These are phyloP conservation scores for Herpotrichia juniperi DNA, from an alignment of 2,329 filamentous ascomycete genomes.

Conservation along the genomic window DNA sequence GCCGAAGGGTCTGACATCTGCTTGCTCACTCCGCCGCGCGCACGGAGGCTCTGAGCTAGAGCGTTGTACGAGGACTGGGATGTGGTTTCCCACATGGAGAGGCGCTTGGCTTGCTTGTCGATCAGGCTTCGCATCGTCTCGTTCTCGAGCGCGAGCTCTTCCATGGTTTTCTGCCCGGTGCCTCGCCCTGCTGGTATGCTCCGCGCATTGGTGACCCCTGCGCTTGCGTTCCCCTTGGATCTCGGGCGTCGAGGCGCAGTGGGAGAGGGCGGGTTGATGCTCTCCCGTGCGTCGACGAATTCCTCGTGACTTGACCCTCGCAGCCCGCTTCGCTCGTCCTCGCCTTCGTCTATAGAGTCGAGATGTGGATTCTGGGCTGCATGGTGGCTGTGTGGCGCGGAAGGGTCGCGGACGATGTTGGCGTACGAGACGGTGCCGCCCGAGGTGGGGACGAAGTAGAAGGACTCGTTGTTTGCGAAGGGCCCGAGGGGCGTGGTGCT, in stretches of 20 bases:
- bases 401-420: slow-evolving; percentile 68
- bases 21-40: slow-evolving; percentile 21
- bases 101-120: slow-evolving; percentile 82
- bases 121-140: slow-evolving; percentile 82
- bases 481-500: slow-evolving; percentile 59
- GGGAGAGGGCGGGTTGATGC: slow-evolving; percentile 56
- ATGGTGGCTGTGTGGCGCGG: slow-evolving; percentile 31
- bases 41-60: slow-evolving; percentile 77
- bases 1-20: slow-evolving; percentile 30
- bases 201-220: slow-evolving; percentile 30
- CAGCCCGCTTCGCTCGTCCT: slow-evolving; percentile 43
- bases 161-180: slow-evolving; percentile 68
- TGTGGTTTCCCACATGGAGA: slow-evolving; percentile 93
- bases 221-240: slow-evolving; percentile 24
- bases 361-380: slow-evolving; percentile 56
- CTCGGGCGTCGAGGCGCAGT: slow-evolving; percentile 43
- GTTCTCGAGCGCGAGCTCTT: slow-evolving; percentile 91
- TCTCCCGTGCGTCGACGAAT: slow-evolving; percentile 87
- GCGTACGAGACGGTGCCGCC: slow-evolving; percentile 94
- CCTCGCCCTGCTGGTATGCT: slow-evolving; percentile 41
- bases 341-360: slow-evolving; percentile 44
- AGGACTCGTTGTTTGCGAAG: slow-evolving; percentile 65
- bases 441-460: slow-evolving; percentile 92
- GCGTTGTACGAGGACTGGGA: slow-evolving; percentile 87
- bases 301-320: slow-evolving; percentile 63